Evolutionary conservation across 106 monocot species (phyloP).

Genomic region (Dendrobium nobile): DNA sequence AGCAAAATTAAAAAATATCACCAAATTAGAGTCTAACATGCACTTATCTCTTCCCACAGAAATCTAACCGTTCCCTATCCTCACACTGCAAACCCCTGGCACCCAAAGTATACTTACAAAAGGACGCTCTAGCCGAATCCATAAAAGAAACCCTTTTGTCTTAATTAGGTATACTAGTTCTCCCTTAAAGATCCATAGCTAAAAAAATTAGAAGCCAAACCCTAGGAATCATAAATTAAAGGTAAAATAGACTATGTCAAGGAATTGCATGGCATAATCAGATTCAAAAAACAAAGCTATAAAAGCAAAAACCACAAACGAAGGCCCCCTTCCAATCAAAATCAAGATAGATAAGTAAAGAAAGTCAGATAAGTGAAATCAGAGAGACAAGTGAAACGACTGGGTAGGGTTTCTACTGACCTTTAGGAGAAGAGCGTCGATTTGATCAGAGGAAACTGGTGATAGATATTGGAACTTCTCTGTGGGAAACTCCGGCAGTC

Average conservation of each 20-base stretch:
- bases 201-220: background rate
- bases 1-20: background rate
- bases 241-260: background rate
- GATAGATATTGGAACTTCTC: background rate
- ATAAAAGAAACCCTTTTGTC: background rate
- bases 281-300: background rate
- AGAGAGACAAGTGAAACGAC: background rate
- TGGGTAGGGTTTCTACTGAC: background rate
- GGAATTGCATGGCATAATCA: background rate
- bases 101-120: background rate
- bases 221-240: background rate
- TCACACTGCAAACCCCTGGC: background rate
- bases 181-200: background rate
- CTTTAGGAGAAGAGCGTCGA: background rate
- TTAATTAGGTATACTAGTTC: background rate
- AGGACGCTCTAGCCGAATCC: background rate
- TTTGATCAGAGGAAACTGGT: background rate
- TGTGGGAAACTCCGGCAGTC: background rate
- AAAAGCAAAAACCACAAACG: background rate
- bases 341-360: background rate
- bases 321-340: background rate
- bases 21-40: background rate
- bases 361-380: background rate
- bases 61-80: background rate
- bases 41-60: background rate